These are phyloP conservation scores for Vitis vinifera DNA, from an alignment of 164 flowering plant species.

Conservation along the genomic window ASM3070453v1 NC_081809.1:4759501-4760000, in stretches of 20 bases:
- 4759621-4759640: too few species aligned
- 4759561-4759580: slow-evolving; percentile 16
- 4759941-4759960: too few species aligned
- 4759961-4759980: too few species aligned
- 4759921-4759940: too few species aligned
- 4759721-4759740: slow-evolving; percentile 15
- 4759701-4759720: slow-evolving; percentile 36
- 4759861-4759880: too few species aligned
- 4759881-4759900: too few species aligned
- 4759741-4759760: slow-evolving; percentile 11
- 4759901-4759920: too few species aligned
- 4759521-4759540: slow-evolving; percentile 21
- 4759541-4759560: slow-evolving; percentile 13
- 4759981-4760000: too few species aligned
- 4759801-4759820: not conserved
- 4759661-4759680: not conserved
- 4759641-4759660: not conserved
- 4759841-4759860: not conserved
- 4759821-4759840: not conserved
- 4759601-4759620: not conserved
- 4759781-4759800: slow-evolving; percentile 7
- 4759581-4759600: slow-evolving; percentile 23
- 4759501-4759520: slow-evolving; percentile 56
- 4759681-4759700: slow-evolving; percentile 10
- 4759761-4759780: slow-evolving; percentile 35